Evolutionary conservation across 129 eudicot genomes (phyloP).

Genomic region (Flaveria linearis): DNA sequence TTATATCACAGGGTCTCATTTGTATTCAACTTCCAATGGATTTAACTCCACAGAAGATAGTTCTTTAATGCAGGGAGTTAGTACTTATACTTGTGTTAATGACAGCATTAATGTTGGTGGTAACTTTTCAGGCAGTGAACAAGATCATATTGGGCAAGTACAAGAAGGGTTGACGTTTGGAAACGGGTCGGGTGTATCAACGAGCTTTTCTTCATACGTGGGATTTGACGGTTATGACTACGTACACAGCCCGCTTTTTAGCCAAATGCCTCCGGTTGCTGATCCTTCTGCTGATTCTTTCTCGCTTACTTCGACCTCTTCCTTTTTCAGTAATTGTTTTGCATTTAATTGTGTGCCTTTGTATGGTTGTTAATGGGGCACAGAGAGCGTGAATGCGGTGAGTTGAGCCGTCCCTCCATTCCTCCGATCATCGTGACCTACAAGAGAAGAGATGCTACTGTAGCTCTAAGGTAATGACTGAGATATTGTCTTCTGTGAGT

Average conservation of each 20-base stretch:
- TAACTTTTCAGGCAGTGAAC: slow-evolving; percentile 9
- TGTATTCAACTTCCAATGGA: slow-evolving; percentile 2
- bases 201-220: slow-evolving; percentile 26
- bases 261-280: slow-evolving; percentile 48
- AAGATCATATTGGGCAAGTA: neutral
- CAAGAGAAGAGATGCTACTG: slow-evolving; percentile 12
- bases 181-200: neutral
- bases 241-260: slow-evolving; percentile 49
- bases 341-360: neutral
- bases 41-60: slow-evolving; percentile 9
- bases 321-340: slow-evolving; percentile 17
- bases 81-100: neutral
- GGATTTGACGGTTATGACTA: slow-evolving; percentile 41
- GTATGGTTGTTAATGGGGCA: slow-evolving; percentile 15
- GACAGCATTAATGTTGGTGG: neutral
- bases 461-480: neutral
- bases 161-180: slow-evolving; percentile 21
- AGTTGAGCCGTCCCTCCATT: slow-evolving; percentile 27
- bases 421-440: neutral
- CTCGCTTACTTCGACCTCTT: slow-evolving; percentile 23
- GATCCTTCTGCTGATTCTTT: slow-evolving; percentile 28
- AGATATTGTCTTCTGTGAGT: slow-evolving; percentile 1
- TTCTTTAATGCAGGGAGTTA: neutral
- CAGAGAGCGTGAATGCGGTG: slow-evolving; percentile 30
- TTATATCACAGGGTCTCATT: neutral